Base-by-base conservation (phyloP, 768 basidiomycete species). In the Mycena kentingensis region DNA sequence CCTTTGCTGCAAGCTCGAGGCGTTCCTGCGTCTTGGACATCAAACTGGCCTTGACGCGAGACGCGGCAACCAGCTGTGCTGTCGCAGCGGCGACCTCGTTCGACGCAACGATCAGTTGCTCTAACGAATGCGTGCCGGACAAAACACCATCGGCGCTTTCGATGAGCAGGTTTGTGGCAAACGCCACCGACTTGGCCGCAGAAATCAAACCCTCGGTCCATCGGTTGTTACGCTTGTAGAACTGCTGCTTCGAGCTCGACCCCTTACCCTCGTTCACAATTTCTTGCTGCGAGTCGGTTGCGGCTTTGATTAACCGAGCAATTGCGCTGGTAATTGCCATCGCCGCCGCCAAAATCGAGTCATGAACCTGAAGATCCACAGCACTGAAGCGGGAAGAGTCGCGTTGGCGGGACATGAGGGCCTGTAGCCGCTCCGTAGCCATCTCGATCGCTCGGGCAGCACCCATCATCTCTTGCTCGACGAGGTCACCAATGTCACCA, bases 131-230 rank as follows among this genome's bases (percentile, higher is more conserved):
- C 15, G 93, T 95, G 12, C 96, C 97, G 0, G 91, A 93, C 56
- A 98, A 80, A 37, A 99, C 96, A 53, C 97, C 97, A 68, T 99
- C 97, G 16, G 97, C 97, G 58, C 88, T 90, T 70, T 99, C 96
- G 68, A 99, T 99, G 55, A 99, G 83, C 52, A 98, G 73, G 59
- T 84, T 90, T 28, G 97, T 98, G 10, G 97, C 94, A 62, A 95
- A 97, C 3, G 97, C 97, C 49, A 99, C 97, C 8, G 97, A 83
- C 70, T 97, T 98, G 18, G 97, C 97, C 29, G 97, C 97, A 29
- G 93, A 96, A 63, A 98, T 94, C 60, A 99, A 86, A 60, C 97
- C 97, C 69, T 99, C 97, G 37, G 97, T 99, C 97, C 97, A 99
- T 54, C 97, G 83, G 71, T 98, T 98, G 83, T 99, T 98, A 54